Percentiles rank a stretch among this genome's conserved stretches.
phyloP scores from a whole-genome alignment of 1,284 basidiomycete genomes.

The Apiotrichum porosum region DNA sequence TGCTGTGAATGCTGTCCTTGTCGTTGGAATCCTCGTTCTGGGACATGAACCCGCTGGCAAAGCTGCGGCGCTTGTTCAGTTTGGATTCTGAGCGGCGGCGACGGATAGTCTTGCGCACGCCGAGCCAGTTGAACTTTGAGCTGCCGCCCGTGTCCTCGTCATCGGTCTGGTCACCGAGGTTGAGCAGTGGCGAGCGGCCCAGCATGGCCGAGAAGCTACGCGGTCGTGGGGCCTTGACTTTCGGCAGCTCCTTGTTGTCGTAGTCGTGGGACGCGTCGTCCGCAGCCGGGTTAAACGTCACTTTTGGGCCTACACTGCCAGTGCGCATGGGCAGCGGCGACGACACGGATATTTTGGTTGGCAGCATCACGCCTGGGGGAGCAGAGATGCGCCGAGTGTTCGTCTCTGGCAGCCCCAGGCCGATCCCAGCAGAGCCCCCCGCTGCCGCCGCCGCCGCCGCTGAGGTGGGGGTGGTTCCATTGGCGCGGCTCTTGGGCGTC shows the following conservation, averaged over 20 bases:
- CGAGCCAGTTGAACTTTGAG: constrained; percentile 40
- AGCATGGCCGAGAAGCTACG: constrained; percentile 42
- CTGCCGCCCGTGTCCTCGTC: constrained; percentile 14
- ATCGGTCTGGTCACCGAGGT: constrained; percentile 1
- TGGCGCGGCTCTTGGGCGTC: no score
- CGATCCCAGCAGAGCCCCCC: no score
- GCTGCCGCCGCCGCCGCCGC: no score
- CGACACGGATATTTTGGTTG: constrained; percentile 27
- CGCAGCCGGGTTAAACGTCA: constrained; percentile 26
- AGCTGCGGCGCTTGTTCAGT: constrained; percentile 8
- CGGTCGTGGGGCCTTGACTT: constrained; percentile 22
- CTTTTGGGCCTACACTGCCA: constrained; percentile 28
- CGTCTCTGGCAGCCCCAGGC: constrained; percentile 34
- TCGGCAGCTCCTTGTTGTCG: constrained; percentile 17
- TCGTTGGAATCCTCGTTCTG: constrained; percentile 1
- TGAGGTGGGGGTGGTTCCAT: not conserved
- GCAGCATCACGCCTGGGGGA: not conserved
- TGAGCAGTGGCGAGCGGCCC: constrained; percentile 12
- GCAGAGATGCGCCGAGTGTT: constrained; percentile 1
- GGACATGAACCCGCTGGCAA: constrained; percentile 4
- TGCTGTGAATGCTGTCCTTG: not conserved
- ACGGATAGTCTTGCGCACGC: constrained; percentile 34
- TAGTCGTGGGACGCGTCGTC: constrained; percentile 5
- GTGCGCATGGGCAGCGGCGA: constrained; percentile 36
- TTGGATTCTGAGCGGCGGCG: constrained; percentile 31